Evolutionary conservation across 768 basidiomycete species (phyloP), one percentile per base, ranked within the genome.

Genomic region (Psilocybe cubensis): DNA sequence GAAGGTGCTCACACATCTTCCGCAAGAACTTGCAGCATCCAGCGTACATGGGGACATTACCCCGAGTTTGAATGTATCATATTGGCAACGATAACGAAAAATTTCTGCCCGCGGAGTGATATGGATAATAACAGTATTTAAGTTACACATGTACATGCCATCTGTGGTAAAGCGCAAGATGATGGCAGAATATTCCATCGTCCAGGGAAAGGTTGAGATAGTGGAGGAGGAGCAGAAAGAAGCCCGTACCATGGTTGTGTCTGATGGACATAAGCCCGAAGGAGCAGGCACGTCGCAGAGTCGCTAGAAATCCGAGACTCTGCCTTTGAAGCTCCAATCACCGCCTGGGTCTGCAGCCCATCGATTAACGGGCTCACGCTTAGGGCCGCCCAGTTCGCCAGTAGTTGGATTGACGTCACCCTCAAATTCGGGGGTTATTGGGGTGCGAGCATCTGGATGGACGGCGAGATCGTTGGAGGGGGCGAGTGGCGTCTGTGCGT

Each of bases 291-390:
- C n/a, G n/a, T 33, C 28, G 4, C 3, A 6, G 5, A 33, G 28
- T 50, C 42, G 50, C 41, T 70, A 94, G 72, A 94, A 94, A 76
- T 94, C 93, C 18, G 91, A 91, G 24, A 92, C 92, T 21, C 92
- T 79, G 10, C 94, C 94, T 65, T 91, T 92, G 76, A 88, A 92
- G 63, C 92, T 95, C 94, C 94, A 96, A 67, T 95, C 94, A 2
- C 89, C 89, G 43, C 80, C 78, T 33, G 79, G 73, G 54, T 76
- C 75, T 50, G 72, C 72, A 17, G 74, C 76, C 84, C 85, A 88
- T 49, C 75, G 80, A 31, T 74, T 68, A 9, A 95, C 82, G 12
- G 94, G 94, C 68, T 96, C 94, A 27, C 77, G 80, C 76, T 95
- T 96, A 20, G 94, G 94, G 0, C 94, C 94, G 0, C 91, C 92